These are phyloP conservation scores for Podospora tetraspora DNA, from an alignment of 495 filamentous ascomycete genomes.

Conservation along the genomic window DNA sequence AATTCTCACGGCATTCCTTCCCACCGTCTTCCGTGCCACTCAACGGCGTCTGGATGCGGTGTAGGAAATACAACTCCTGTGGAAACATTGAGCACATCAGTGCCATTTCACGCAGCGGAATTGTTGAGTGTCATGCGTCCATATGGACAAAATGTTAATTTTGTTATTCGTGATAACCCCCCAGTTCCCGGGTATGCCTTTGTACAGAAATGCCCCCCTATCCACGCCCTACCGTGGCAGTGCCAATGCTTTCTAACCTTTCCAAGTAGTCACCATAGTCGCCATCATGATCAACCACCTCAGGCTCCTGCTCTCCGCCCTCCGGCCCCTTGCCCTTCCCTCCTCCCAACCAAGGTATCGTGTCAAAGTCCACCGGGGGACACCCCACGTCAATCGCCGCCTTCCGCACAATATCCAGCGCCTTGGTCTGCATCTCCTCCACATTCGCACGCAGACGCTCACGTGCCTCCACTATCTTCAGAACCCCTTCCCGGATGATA, in stretches of 20 bases:
- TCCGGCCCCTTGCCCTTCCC: background rate
- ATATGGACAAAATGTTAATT: background rate
- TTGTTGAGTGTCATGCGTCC: background rate
- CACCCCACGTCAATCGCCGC: constrained; percentile 20
- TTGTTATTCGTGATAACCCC: background rate
- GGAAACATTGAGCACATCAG: no score
- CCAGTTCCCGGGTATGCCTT: background rate
- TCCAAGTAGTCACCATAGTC: background rate
- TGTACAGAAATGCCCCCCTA: background rate
- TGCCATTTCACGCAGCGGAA: background rate
- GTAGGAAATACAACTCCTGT: background rate
- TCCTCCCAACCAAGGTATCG: constrained; percentile 20
- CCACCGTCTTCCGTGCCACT: background rate
- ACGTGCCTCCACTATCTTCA: constrained; percentile 9
- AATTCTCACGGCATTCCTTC: background rate
- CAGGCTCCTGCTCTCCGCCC: background rate
- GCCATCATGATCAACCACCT: background rate
- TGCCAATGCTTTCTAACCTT: background rate
- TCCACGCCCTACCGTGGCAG: background rate
- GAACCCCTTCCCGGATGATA: constrained; percentile 16
- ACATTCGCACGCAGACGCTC: constrained; percentile 15
- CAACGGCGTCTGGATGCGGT: background rate
- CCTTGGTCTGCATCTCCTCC: constrained; percentile 12
- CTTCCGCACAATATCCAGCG: constrained; percentile 26
- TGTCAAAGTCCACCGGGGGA: constrained; percentile 21